Conservation (phyloP, 768 basidiomycete species). For the Leccinum variicolor region DNA sequence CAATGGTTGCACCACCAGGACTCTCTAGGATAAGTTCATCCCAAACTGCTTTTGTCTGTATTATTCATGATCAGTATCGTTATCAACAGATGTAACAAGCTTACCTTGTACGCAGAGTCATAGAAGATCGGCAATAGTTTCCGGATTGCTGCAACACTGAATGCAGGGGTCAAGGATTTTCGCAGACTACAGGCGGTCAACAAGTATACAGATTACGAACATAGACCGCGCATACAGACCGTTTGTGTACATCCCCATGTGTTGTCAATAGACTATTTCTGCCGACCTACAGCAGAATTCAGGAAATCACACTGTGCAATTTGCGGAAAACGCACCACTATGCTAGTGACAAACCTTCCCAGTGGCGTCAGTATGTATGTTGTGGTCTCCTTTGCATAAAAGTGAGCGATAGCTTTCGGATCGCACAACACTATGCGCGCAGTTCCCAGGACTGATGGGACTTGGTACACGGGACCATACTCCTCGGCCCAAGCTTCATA, state of each 20-base stretch:
- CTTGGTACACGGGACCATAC: constrained; percentile 44
- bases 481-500: constrained; percentile 46
- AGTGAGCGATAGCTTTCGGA: constrained; percentile 49
- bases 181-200: constrained; percentile 21
- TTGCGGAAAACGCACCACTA: constrained; percentile 18
- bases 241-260: constrained; percentile 17
- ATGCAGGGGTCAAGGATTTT: constrained; percentile 37
- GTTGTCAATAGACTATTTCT: constrained; percentile 12
- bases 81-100: background rate
- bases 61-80: background rate
- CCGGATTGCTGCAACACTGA: constrained; percentile 38
- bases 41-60: constrained; percentile 31
- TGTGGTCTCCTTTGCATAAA: constrained; percentile 51
- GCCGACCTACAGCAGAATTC: constrained; percentile 5
- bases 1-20: constrained; percentile 35
- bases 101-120: constrained; percentile 40
- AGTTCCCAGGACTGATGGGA: constrained; percentile 40
- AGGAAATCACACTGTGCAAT: too few species aligned
- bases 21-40: constrained; percentile 23
- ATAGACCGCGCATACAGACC: constrained; percentile 1
- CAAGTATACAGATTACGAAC: background rate
- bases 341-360: constrained; percentile 27
- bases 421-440: constrained; percentile 40
- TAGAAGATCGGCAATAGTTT: constrained; percentile 34
- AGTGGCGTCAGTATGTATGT: constrained; percentile 27